phyloP scores from a whole-genome alignment of 129 eudicot genomes.

The Glebionis coronaria region DNA sequence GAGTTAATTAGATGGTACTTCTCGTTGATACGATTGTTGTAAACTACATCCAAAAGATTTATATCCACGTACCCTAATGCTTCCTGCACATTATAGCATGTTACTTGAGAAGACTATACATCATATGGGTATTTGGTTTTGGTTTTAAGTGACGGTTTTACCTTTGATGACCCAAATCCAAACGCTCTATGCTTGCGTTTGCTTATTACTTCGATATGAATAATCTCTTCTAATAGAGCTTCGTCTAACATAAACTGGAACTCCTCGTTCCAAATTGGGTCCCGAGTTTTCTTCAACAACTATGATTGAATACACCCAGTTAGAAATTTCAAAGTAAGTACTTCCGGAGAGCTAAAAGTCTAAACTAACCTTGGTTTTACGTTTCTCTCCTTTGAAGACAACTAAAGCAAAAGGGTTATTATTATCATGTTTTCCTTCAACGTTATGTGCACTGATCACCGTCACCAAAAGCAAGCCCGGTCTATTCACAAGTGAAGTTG shows the following conservation, averaged over 20 bases:
- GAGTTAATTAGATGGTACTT: conserved; percentile 58
- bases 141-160: conserved; percentile 17
- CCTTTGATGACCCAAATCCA: conserved; percentile 45
- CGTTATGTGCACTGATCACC: conserved; percentile 42
- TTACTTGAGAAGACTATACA: not conserved
- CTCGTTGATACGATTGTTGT: conserved; percentile 54
- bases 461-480: conserved; percentile 50
- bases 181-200: conserved; percentile 33
- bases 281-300: conserved; percentile 48
- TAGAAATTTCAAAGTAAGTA: not conserved
- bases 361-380: conserved; percentile 50
- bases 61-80: conserved; percentile 56
- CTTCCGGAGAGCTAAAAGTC: not conserved
- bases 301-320: conserved; percentile 20
- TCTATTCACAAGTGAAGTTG: conserved; percentile 22
- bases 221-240: conserved; percentile 52
- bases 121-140: not conserved
- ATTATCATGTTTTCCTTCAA: conserved; percentile 59
- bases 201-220: conserved; percentile 51
- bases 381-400: conserved; percentile 51
- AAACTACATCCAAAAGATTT: conserved; percentile 53
- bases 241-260: conserved; percentile 62
- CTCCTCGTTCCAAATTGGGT: conserved; percentile 66
- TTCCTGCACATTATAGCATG: conserved; percentile 36
- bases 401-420: conserved; percentile 51